A percentile compares a stretch with the other conserved stretches of the same genome.
Evolutionary conservation across 257 asterid genomes (phyloP).

Genomic region (Handroanthus guayacan): DNA sequence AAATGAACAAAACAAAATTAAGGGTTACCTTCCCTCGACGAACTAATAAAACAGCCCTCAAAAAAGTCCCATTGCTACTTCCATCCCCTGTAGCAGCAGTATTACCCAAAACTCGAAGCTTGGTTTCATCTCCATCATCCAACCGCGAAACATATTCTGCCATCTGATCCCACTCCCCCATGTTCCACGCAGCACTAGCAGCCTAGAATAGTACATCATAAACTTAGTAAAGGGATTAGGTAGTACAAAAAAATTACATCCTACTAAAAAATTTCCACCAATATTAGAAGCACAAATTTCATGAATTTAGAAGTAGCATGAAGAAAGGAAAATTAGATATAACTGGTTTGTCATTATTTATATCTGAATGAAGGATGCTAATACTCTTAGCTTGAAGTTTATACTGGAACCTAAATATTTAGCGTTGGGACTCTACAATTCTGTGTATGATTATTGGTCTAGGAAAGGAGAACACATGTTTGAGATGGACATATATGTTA

Average conservation of each 20-base stretch:
- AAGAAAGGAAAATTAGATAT: slow-evolving; percentile 21
- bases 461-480: not conserved
- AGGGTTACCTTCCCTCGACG: slow-evolving; percentile 85
- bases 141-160: slow-evolving; percentile 93
- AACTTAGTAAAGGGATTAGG: slow-evolving; percentile 26
- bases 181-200: slow-evolving; percentile 99
- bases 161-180: slow-evolving; percentile 99
- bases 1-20: slow-evolving; percentile 28
- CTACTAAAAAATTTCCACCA: slow-evolving; percentile 14
- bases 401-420: slow-evolving; percentile 1
- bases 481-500: slow-evolving; percentile 17
- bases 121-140: slow-evolving; percentile 98
- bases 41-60: slow-evolving; percentile 88
- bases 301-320: not conserved
- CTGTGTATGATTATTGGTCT: not conserved
- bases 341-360: slow-evolving; percentile 7
- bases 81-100: slow-evolving; percentile 96
- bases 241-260: not conserved
- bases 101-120: slow-evolving; percentile 89
- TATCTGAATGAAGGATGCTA: slow-evolving; percentile 5
- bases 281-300: not conserved
- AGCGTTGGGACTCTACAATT: slow-evolving; percentile 15
- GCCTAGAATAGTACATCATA: slow-evolving; percentile 63
- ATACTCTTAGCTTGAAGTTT: not conserved
- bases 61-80: slow-evolving; percentile 93